Base-by-base conservation (phyloP, 2,329 filamentous ascomycete species). In the Daldinia sp. region DNA sequence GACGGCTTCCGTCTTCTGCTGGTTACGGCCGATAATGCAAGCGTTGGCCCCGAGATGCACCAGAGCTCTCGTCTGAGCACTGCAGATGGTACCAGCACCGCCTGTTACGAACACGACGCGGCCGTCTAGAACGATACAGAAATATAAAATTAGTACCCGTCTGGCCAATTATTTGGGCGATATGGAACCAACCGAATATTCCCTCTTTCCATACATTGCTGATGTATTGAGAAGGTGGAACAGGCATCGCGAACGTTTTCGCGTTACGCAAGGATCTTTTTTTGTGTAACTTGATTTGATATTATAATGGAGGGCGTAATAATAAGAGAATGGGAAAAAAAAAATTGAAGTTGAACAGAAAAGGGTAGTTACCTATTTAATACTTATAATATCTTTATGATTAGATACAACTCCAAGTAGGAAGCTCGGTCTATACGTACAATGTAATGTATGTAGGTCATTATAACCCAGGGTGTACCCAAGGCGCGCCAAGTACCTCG, bases 51-150 rank as follows among this genome's bases (percentile, higher is more conserved):
- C 96, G 6, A 99, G 89, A 70, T 94, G 88, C 26, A 99, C 94
- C 67, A 99, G 85, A 3, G 96, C 96, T 72, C 94, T 89, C 35
- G 97, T 96, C 83, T 98, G 96, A 62, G 93, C 94, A 75, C 92
- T 96, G 84, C 96, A 98, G 77, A 99, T 98, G 28, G 92, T 91
- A 62, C 96, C 95, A 4, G 94, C 94, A 59, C 96, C 96, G 65
- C 96, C 96, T 3, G 96, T 99, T 77, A 97, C 97, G 81, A 98
- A 97, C 73, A 95, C 88, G 50, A 98, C 94, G 76, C 96, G 95
- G 78, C 91, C 90, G 70, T 91, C 93, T 97, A 75, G 12, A 15
- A 33, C 4, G 13, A 13, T 50, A 56, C 62, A 23, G 20, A 1
- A 23, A 23, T 23, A 23, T 23, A 23, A 41, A 54, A 67, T 69